A percentile compares a stretch with the other conserved stretches of the same genome.
Conservation (phyloP, 2,329 filamentous ascomycete genomes). For the Parasarocladium wereldwijsianum region DNA sequence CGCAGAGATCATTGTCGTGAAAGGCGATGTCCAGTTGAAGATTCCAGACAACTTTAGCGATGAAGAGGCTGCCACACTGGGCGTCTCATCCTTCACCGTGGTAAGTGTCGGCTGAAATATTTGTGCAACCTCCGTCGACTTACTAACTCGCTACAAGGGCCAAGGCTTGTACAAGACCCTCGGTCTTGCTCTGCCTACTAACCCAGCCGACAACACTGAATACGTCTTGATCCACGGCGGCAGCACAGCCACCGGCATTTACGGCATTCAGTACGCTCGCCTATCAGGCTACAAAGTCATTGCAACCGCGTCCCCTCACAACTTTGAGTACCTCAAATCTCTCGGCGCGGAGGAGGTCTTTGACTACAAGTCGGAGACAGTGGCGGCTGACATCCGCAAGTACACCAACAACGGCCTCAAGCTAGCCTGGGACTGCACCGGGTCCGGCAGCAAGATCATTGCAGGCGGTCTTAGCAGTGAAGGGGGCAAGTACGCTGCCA, state of each 20-base stretch:
- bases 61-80: slow-evolving; percentile 28
- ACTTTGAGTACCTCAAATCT: slow-evolving; percentile 19
- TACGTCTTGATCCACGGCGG: slow-evolving; percentile 30
- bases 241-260: slow-evolving; percentile 40
- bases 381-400: slow-evolving; percentile 10
- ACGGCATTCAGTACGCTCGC: slow-evolving; percentile 29
- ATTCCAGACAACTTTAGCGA: slow-evolving; percentile 29
- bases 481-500: slow-evolving; percentile 19
- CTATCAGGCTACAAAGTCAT: slow-evolving; percentile 23
- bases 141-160: too few species aligned
- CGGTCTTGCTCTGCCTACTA: slow-evolving; percentile 27
- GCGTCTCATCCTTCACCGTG: slow-evolving; percentile 26
- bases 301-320: slow-evolving; percentile 22
- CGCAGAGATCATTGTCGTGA: slow-evolving; percentile 21
- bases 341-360: slow-evolving; percentile 30
- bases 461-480: slow-evolving; percentile 12
- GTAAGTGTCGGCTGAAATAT: slow-evolving; percentile 1
- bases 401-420: slow-evolving; percentile 9
- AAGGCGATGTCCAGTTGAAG: slow-evolving; percentile 25
- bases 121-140: too few species aligned
- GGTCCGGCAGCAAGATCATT: slow-evolving; percentile 11
- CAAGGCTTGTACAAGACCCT: slow-evolving; percentile 33
- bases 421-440: slow-evolving; percentile 11
- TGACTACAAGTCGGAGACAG: slow-evolving; percentile 23
- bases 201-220: slow-evolving; percentile 19